Evolutionary conservation across 192 early-diverging fungal genomes (phyloP).

Genomic region (Linnemannia exigua): DNA sequence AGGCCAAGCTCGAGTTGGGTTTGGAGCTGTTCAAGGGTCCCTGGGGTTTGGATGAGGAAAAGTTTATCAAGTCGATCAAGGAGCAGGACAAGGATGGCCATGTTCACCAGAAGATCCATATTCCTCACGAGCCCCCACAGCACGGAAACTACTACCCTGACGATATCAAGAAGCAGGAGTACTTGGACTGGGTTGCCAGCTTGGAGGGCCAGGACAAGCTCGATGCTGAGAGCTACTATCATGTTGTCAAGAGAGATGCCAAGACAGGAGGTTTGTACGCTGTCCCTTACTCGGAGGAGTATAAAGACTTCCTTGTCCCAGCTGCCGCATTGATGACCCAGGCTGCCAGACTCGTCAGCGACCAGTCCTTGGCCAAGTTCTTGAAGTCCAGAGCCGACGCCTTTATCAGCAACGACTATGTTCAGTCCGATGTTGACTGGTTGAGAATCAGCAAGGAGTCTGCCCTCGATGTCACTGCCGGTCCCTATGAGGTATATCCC

Average conservation of each 20-base stretch:
- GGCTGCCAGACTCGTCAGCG: constrained; percentile 70
- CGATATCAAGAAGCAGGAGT: constrained; percentile 76
- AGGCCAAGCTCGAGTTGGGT: constrained; percentile 57
- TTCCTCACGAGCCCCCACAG: constrained; percentile 60
- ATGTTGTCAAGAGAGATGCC: constrained; percentile 64
- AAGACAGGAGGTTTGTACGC: constrained; percentile 56
- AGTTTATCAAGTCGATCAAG: constrained; percentile 51
- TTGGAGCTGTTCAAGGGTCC: constrained; percentile 79
- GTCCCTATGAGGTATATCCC: constrained; percentile 74
- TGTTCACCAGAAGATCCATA: constrained; percentile 20
- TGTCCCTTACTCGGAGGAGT: constrained; percentile 70
- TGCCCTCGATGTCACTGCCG: constrained; percentile 75
- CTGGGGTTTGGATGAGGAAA: constrained; percentile 67
- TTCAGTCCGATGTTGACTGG: constrained; percentile 80
- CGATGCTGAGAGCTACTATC: constrained; percentile 77
- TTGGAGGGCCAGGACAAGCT: constrained; percentile 59
- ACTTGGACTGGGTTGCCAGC: constrained; percentile 65
- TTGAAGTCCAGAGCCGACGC: constrained; percentile 68
- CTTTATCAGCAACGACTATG: constrained; percentile 73
- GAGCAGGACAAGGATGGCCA: constrained; percentile 3
- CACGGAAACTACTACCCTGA: constrained; percentile 81
- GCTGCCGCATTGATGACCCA: constrained; percentile 66
- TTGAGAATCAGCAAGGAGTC: constrained; percentile 72
- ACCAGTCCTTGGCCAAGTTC: constrained; percentile 69
- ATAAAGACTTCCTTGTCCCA: constrained; percentile 67